Percentiles rank a stretch among this genome's conserved stretches.
phyloP scores from a whole-genome alignment of 768 basidiomycete genomes.

The Panaeolus papilionaceus region DNA sequence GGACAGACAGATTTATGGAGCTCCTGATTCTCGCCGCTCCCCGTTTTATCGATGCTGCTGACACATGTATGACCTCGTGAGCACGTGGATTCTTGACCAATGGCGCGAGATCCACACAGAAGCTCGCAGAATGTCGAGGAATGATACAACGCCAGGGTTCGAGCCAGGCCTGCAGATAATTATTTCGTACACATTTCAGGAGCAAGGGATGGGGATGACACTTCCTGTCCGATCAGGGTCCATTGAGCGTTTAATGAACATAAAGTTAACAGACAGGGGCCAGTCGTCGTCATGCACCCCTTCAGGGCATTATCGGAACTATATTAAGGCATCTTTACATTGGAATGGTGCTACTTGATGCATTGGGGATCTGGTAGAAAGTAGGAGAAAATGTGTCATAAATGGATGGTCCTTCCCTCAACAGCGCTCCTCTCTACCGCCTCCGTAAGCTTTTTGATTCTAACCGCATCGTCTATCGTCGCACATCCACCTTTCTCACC shows the following conservation, averaged over 20 bases:
- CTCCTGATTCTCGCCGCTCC: slow-evolving; percentile 5
- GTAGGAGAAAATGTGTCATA: not conserved
- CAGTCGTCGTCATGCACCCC: not conserved
- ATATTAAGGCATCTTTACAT: not conserved
- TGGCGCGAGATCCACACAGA: slow-evolving; percentile 7
- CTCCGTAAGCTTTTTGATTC: slow-evolving; percentile 23
- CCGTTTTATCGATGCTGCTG: slow-evolving; percentile 13
- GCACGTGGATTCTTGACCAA: slow-evolving; percentile 11
- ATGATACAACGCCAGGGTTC: not conserved
- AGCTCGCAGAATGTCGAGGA: slow-evolving; percentile 7
- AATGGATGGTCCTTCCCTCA: not conserved
- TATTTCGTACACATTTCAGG: not conserved
- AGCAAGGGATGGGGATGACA: not conserved
- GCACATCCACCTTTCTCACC: slow-evolving; percentile 23
- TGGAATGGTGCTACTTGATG: no score
- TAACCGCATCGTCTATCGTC: slow-evolving; percentile 31
- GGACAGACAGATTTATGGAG: not conserved
- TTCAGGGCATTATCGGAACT: not conserved
- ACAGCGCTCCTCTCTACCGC: slow-evolving; percentile 25
- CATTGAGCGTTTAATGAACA: not conserved
- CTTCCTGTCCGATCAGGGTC: not conserved
- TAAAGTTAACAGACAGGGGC: not conserved
- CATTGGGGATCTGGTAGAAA: not conserved
- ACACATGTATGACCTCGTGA: slow-evolving; percentile 11
- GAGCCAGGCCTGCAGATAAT: not conserved